Evolutionary conservation across 345 rosid genomes (phyloP).

Genomic region (Crucihimalaya himalaica): DNA sequence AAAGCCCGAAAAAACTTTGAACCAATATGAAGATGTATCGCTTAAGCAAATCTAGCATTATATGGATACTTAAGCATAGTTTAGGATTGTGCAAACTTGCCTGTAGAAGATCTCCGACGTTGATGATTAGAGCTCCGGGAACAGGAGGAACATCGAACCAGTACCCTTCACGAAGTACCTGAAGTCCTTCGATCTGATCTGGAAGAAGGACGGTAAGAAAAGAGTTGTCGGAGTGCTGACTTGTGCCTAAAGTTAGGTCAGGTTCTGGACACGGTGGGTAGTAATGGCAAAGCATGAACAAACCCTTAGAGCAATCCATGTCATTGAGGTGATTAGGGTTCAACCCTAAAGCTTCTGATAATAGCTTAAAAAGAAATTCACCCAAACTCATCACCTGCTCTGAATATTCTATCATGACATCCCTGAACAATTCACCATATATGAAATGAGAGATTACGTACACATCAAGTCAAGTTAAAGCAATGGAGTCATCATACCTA

Average conservation of each 20-base stretch:
- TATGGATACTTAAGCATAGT: neutral
- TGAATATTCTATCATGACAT: constrained; percentile 46
- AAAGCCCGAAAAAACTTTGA: neutral
- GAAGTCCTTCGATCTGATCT: neutral
- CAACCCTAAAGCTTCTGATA: constrained; percentile 62
- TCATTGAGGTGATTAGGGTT: constrained; percentile 43
- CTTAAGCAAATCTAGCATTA: neutral
- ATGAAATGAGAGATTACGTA: neutral
- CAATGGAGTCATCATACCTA: neutral
- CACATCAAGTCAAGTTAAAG: neutral
- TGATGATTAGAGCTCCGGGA: constrained; percentile 56
- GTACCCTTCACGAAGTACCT: neutral
- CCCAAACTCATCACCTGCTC: constrained; percentile 42
- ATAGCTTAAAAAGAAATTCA: constrained; percentile 40
- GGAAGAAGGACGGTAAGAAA: constrained; percentile 54
- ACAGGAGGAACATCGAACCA: neutral
- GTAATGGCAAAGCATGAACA: constrained; percentile 47
- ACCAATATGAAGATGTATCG: neutral
- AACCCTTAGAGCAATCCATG: constrained; percentile 48
- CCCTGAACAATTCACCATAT: constrained; percentile 31
- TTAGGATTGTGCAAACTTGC: constrained; percentile 36
- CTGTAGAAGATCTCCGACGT: constrained; percentile 61
- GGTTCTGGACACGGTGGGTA: constrained; percentile 63
- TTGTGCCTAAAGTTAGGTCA: constrained; percentile 51
- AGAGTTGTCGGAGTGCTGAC: constrained; percentile 47